Conservation (phyloP, 2,329 filamentous ascomycete genomes). For the Fusarium verrucosum region DNA sequence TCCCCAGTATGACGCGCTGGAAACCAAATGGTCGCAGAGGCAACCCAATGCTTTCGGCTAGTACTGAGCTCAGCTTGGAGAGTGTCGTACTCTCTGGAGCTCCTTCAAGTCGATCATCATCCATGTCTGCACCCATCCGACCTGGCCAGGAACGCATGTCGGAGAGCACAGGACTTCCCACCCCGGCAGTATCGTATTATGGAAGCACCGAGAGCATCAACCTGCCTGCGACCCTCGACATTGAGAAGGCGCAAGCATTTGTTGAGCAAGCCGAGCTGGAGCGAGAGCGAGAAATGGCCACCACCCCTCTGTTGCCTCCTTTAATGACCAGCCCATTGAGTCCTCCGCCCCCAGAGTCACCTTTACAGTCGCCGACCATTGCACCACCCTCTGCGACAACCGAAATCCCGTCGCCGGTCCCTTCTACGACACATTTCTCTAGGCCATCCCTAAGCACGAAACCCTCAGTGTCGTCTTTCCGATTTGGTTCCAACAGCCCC, state of each 20-base stretch:
- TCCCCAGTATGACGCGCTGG: constrained; percentile 63
- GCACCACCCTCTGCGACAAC: constrained; percentile 61
- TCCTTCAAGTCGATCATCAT: constrained; percentile 80
- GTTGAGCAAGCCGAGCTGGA: constrained; percentile 60
- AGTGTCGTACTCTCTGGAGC: constrained; percentile 72
- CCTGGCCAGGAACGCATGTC: constrained; percentile 55
- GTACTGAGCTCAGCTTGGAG: constrained; percentile 86
- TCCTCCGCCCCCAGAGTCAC: constrained; percentile 73
- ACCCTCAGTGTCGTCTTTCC: constrained; percentile 80
- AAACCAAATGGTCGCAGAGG: constrained; percentile 56
- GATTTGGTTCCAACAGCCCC: constrained; percentile 68
- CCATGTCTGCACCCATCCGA: constrained; percentile 71
- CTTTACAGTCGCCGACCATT: constrained; percentile 85
- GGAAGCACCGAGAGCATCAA: constrained; percentile 67
- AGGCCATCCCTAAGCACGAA: constrained; percentile 77
- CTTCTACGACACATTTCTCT: constrained; percentile 59
- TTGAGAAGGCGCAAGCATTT: constrained; percentile 38
- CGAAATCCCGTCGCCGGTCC: constrained; percentile 51
- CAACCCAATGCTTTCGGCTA: constrained; percentile 65
- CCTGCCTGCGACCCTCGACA: constrained; percentile 56
- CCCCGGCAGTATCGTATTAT: constrained; percentile 70
- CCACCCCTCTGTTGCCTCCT: constrained; percentile 86
- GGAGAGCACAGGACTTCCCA: constrained; percentile 66
- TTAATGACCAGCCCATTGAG: constrained; percentile 70
- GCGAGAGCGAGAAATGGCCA: constrained; percentile 70